These are phyloP conservation scores for Musa schizocarpa DNA, from an alignment of 176 grass and related monocot species.

Conservation along the genomic window DNA sequence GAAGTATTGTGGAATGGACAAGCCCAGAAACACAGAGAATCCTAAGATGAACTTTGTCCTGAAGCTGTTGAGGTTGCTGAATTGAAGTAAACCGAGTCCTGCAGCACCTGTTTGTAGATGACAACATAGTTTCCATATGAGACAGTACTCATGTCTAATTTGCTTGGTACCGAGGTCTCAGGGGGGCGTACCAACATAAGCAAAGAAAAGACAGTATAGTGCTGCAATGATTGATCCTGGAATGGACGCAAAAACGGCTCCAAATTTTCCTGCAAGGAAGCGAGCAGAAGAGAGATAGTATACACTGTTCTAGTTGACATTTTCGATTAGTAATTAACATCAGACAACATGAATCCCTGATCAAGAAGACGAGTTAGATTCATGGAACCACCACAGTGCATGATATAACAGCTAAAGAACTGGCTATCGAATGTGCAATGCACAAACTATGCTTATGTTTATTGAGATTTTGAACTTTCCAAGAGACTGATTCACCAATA, in stretches of 20 bases:
- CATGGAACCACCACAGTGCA: no score
- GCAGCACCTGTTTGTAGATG: slow-evolving; percentile 56
- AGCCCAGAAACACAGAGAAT: slow-evolving; percentile 84
- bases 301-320: not conserved
- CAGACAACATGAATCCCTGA: slow-evolving; percentile 31
- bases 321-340: slow-evolving; percentile 34
- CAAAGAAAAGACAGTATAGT: slow-evolving; percentile 44
- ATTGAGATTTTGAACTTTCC: no score
- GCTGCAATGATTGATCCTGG: slow-evolving; percentile 29
- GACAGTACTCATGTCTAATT: not conserved
- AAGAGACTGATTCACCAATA: no score
- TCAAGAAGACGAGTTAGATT: no score
- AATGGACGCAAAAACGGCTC: slow-evolving; percentile 49
- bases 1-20: slow-evolving; percentile 92
- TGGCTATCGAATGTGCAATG: no score
- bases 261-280: slow-evolving; percentile 35
- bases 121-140: slow-evolving; percentile 9
- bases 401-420: no score
- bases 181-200: slow-evolving; percentile 38
- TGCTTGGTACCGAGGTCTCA: not conserved
- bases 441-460: no score
- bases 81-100: slow-evolving; percentile 68
- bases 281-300: not conserved
- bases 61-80: slow-evolving; percentile 90
- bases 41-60: slow-evolving; percentile 78